Evolutionary conservation across 1,139 yeast genomes (phyloP), one percentile per base, ranked within the genome.

Genomic region (Candida frijolesensis): DNA sequence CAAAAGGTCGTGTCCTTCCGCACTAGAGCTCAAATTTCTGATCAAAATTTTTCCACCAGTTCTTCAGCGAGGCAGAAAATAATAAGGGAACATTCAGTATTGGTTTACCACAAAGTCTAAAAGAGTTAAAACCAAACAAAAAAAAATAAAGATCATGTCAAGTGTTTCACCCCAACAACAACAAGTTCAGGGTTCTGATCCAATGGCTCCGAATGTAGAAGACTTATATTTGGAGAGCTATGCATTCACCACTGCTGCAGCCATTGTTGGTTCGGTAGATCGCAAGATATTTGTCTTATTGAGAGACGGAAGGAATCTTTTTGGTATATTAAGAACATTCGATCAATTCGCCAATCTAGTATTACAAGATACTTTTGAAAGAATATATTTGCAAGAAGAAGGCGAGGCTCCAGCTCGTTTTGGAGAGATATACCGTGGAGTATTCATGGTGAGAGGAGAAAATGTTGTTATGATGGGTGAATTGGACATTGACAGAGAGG

Each of bases 381-480:
- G 97, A 67, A 83, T 94, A 61, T 91, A 88, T 67, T 72, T 86
- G 56, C 64, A 63, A 18, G 60, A 58, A 30, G 52, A 45, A 40
- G 48, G 48, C 14, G 68, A 61, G 45, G 77, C 48, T 66, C 78
- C 60, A 60, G 77, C 59, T 59, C 73, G 72, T 58, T 94, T 84
- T 65, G 96, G 89, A 6, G 97, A 94, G 66, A 76, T 74, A 25
- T 79, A 80, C 52, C 80, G 90, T 50, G 96, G 96, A 1, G 90
- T 90, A 47, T 87, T 86, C 63, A 83, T 95, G 76, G 87, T 95
- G 38, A 87, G 99, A 71, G 99, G 99, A 55, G 99, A 94, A 68
- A 94, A 94, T 62, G 96, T 94, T 14, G 96, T 92, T n/a, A 83
- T 92, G 84, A 71, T 94, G 68, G 99, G 99, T 19, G 98, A 94